These are phyloP conservation scores for Theileria equi DNA, from an alignment of 169 alveolate species.

Conservation along the genomic window DNA sequence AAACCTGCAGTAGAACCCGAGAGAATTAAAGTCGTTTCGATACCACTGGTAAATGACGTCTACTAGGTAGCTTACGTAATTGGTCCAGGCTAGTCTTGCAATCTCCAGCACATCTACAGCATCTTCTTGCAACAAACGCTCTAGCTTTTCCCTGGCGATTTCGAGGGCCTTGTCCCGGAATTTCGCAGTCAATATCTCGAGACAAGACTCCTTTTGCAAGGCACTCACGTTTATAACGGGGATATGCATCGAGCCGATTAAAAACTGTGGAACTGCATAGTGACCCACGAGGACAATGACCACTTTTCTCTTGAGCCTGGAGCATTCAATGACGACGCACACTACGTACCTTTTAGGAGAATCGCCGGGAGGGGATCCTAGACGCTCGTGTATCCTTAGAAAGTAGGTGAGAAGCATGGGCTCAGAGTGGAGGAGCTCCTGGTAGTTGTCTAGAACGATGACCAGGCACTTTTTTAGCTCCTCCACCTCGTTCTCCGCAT, in stretches of 20 bases:
- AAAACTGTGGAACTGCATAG: conserved; percentile 29
- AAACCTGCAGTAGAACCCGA: conserved; percentile 39
- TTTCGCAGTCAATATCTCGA: neutral
- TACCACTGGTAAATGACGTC: conserved; percentile 41
- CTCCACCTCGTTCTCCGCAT: too few species aligned
- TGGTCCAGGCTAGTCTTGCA: too few species aligned
- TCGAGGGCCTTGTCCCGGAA: neutral
- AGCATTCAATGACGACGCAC: neutral
- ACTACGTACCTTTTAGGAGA: neutral
- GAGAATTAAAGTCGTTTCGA: conserved; percentile 8
- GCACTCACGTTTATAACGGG: conserved; percentile 5
- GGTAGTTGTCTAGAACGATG: conserved; percentile 28
- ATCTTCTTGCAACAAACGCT: too few species aligned
- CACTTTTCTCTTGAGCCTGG: conserved; percentile 10
- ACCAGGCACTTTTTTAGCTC: neutral
- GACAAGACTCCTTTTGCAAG: neutral
- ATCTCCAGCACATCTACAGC: too few species aligned
- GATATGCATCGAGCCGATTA: too few species aligned
- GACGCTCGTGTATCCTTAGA: conserved; percentile 25
- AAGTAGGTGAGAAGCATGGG: conserved; percentile 24
- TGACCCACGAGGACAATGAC: conserved; percentile 27
- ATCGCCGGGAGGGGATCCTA: neutral
- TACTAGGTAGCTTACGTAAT: conserved; percentile 19
- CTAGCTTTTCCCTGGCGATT: too few species aligned
- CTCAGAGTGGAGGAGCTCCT: conserved; percentile 30